Conservation (phyloP, 495 filamentous ascomycete species). For the Elasticomyces elasticus region DNA sequence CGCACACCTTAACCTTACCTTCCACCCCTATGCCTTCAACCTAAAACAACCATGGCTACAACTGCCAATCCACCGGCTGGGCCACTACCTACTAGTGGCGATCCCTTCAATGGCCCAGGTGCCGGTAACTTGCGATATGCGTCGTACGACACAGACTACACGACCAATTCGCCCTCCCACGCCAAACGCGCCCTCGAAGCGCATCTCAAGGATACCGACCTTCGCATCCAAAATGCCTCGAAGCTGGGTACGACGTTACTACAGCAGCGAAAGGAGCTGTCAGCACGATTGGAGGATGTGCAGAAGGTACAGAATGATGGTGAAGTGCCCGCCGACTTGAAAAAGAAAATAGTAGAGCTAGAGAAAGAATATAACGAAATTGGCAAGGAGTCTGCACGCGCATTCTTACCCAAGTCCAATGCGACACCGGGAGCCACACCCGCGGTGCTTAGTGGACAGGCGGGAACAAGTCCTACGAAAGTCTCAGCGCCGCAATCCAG, state of each 20-base stretch:
- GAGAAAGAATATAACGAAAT: constrained; percentile 95
- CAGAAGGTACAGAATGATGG: constrained; percentile 54
- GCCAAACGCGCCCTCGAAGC: constrained; percentile 82
- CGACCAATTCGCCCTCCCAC: constrained; percentile 68
- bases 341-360: constrained; percentile 71
- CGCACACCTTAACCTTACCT: no score
- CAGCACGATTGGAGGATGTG: constrained; percentile 72
- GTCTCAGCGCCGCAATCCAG: constrained; percentile 67
- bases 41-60: constrained; percentile 34
- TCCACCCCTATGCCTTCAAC: neutral
- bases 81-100: constrained; percentile 25
- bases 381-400: constrained; percentile 76
- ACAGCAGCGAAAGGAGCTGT: constrained; percentile 69
- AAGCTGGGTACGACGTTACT: constrained; percentile 77
- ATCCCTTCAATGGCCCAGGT: constrained; percentile 28
- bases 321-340: constrained; percentile 77
- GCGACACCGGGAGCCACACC: constrained; percentile 56
- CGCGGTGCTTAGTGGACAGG: constrained; percentile 72
- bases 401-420: constrained; percentile 76
- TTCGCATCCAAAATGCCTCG: constrained; percentile 80
- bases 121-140: constrained; percentile 61
- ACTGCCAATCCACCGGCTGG: constrained; percentile 27
- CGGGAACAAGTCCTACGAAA: constrained; percentile 82
- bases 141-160: constrained; percentile 65
- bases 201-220: constrained; percentile 82